These are phyloP conservation scores for Rhodocollybia butyracea DNA, from an alignment of 768 basidiomycete species.

Conservation along the genomic window DNA sequence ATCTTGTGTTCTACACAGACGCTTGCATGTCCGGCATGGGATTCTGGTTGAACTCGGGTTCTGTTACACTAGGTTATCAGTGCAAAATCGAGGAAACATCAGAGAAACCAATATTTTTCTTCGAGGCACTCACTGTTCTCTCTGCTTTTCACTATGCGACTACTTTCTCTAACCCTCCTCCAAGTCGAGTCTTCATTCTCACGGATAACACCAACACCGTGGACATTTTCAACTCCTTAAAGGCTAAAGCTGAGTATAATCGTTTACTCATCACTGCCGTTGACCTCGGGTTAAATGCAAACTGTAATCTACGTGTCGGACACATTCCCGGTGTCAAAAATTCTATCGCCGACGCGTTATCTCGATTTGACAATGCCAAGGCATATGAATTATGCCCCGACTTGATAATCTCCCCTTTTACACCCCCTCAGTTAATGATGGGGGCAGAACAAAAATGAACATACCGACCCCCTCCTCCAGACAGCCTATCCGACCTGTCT, in stretches of 20 bases:
- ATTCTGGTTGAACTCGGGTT: too few species aligned
- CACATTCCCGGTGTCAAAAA: constrained; percentile 21
- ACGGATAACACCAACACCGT: too few species aligned
- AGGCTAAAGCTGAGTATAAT: too few species aligned
- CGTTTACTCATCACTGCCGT: too few species aligned
- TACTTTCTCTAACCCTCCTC: too few species aligned
- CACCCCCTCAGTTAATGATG: background rate
- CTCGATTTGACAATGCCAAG: constrained; percentile 12
- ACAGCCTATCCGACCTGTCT: background rate
- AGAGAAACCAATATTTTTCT: too few species aligned
- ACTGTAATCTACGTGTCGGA: constrained; percentile 18
- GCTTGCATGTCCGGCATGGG: too few species aligned
- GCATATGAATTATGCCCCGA: background rate
- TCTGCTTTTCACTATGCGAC: too few species aligned
- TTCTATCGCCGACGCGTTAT: constrained; percentile 24
- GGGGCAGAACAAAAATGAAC: background rate
- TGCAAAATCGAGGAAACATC: constrained; percentile 21
- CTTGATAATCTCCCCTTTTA: background rate
- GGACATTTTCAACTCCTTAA: too few species aligned
- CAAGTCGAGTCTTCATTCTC: too few species aligned
- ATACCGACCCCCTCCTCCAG: background rate
- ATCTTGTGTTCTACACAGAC: too few species aligned
- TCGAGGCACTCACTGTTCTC: too few species aligned
- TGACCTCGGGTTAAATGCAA: constrained; percentile 9
- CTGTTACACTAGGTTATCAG: constrained; percentile 23